Conservation (phyloP, 495 filamentous ascomycete genomes). For the Hypoxylon cercidicola region DNA sequence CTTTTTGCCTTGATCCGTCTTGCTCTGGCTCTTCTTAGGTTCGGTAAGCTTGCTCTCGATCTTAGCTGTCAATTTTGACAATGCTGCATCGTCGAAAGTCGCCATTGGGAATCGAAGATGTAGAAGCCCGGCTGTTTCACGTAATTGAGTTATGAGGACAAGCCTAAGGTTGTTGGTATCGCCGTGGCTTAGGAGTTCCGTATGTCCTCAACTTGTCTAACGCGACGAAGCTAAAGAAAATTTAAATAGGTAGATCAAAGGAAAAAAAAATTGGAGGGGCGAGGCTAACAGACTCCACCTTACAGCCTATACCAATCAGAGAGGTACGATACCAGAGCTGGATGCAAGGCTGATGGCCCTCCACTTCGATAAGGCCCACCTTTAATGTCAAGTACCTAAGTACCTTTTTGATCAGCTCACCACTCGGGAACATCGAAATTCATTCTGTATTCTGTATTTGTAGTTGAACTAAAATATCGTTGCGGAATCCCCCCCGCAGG, state of each 20-base stretch:
- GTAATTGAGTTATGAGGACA: not conserved
- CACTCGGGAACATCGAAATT: not conserved
- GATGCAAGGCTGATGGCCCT: constrained; percentile 19
- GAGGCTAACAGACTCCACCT: constrained; percentile 18
- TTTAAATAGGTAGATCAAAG: constrained; percentile 24
- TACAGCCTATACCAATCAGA: constrained; percentile 17
- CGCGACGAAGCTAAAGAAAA: constrained; percentile 34
- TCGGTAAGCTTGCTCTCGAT: constrained; percentile 61
- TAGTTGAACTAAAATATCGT: not conserved
- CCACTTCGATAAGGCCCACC: constrained; percentile 2
- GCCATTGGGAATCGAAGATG: constrained; percentile 44
- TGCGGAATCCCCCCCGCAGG: not conserved
- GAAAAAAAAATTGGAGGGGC: constrained; percentile 46
- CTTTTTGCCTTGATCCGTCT: constrained; percentile 41
- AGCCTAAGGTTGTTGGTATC: not conserved
- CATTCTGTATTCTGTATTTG: not conserved
- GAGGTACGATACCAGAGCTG: not conserved
- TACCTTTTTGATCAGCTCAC: constrained; percentile 15
- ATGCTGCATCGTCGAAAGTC: constrained; percentile 67
- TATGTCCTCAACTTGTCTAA: constrained; percentile 2
- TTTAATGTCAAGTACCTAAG: constrained; percentile 19
- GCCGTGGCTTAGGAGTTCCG: constrained; percentile 1
- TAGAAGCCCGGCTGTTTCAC: too few species aligned
- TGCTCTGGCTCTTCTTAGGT: constrained; percentile 31
- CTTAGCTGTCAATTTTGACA: constrained; percentile 71